Percentiles rank a stretch among this genome's conserved stretches.
phyloP scores from a whole-genome alignment of 371 early-diverging fungal genomes.

The Mycotypha africana region DNA sequence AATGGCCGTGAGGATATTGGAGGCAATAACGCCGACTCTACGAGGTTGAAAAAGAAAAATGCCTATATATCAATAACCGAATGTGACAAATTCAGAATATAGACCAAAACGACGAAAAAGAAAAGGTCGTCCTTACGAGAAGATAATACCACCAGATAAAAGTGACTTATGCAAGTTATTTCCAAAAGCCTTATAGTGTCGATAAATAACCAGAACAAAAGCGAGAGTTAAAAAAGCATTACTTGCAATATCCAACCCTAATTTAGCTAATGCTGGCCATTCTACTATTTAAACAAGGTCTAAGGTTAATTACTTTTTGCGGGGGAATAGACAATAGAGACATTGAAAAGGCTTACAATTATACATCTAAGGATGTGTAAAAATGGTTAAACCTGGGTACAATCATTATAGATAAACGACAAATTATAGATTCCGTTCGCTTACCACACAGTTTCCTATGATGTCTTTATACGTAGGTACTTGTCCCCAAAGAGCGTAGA shows the following conservation, averaged over 20 bases:
- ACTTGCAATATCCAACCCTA: constrained; percentile 34
- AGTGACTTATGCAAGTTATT: constrained; percentile 31
- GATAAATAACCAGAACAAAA: constrained; percentile 31
- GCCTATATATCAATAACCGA: too few relatives aligned
- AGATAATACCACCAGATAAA: constrained; percentile 31
- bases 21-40: constrained; percentile 37
- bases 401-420: too few relatives aligned
- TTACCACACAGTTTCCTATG: constrained; percentile 36
- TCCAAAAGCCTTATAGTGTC: constrained; percentile 32
- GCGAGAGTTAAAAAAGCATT: constrained; percentile 36
- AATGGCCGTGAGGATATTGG: constrained; percentile 32
- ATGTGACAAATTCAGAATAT: too few relatives aligned
- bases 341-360: too few relatives aligned
- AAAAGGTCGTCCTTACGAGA: constrained; percentile 24
- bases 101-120: neutral
- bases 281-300: constrained; percentile 29
- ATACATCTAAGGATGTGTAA: too few relatives aligned
- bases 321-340: too few relatives aligned
- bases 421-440: neutral
- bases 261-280: constrained; percentile 45
- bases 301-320: too few relatives aligned
- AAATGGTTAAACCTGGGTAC: too few relatives aligned
- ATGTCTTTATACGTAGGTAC: constrained; percentile 27
- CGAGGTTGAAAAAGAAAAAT: neutral
- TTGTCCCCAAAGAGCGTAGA: constrained; percentile 27